A percentile compares a stretch with the other conserved stretches of the same genome.
phyloP scores from a whole-genome alignment of 345 rosid genomes.

The Camelina neglecta region DNA sequence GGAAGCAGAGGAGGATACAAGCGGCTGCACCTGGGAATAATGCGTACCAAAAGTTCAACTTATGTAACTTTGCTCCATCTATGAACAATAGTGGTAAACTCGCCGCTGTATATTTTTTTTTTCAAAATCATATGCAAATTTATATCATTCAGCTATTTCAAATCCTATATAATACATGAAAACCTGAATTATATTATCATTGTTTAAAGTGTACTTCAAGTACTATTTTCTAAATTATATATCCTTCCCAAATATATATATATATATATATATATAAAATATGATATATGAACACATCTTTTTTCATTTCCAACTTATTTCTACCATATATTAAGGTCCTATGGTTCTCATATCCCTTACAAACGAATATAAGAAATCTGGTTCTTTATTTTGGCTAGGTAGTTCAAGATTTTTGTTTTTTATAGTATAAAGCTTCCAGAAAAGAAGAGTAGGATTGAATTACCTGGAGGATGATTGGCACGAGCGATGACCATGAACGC shows the following conservation, averaged over 20 bases:
- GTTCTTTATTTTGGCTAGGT: no score
- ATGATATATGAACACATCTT: no score
- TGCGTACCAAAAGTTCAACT: constrained; percentile 68
- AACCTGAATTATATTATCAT: no score
- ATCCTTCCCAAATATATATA: no score
- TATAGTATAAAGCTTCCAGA: not conserved
- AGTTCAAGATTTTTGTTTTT: no score
- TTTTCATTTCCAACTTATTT: not conserved
- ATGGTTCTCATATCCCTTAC: not conserved
- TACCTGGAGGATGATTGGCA: constrained; percentile 84
- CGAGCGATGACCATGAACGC: constrained; percentile 78
- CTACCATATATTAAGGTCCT: not conserved
- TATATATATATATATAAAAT: no score
- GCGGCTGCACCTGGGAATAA: constrained; percentile 83
- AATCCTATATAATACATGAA: not conserved
- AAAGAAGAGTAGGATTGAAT: not conserved
- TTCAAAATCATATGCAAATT: not conserved
- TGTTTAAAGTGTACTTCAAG: no score
- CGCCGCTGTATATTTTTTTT: constrained; percentile 55
- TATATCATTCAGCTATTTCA: constrained; percentile 1
- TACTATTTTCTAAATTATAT: no score
- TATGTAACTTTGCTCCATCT: constrained; percentile 70
- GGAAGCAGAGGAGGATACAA: constrained; percentile 67
- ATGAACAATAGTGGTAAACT: constrained; percentile 82
- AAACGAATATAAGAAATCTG: not conserved